Evolutionary conservation across 495 filamentous ascomycete species (phyloP), one percentile per base, ranked within the genome.

Genomic region (Penicillium paradoxum): DNA sequence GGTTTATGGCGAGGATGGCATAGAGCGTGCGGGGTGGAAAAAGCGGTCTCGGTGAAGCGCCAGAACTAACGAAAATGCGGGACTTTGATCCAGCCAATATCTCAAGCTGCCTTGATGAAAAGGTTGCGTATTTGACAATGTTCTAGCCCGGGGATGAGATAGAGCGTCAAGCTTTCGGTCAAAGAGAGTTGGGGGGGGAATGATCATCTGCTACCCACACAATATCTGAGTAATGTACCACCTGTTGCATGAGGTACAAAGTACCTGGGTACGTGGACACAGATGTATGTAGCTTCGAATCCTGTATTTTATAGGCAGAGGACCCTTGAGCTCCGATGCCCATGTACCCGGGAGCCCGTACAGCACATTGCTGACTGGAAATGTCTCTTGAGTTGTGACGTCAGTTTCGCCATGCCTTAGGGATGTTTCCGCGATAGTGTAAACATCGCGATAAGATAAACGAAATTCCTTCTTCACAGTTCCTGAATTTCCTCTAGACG

Each of bases 21-120:
- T 8, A n/a, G 34, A 30, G 34, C 46, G 24, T 49, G 46, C 46
- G 46, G 49, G 39, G 49, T 51, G 29, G 29, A 41, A 51, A 51
- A 27, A 21, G 49, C 49, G 49, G 49, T 51, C 38, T 51, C 49
- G 39, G 36, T 39, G 18, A 21, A 19, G 10, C 1, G 14, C 15
- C 19, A 15, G 22, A 27, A 13, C 27, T 3, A 37, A 17, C 21
- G 6, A 24, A 42, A 25, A 42, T 4, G n/a, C 4, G 32, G 32
- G 32, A 34, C 9, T 11, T 34, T 27, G 3, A 27, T 27, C 24
- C 24, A 3, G 7, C 24, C 24, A 3, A 7, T 3, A 27, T 27
- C 7, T 27, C 24, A 27, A 27, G 24, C 24, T 27, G 7, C 24
- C 3, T 27, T 7, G n/a, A n/a, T n/a, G n/a, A n/a, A n/a, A n/a